Percentiles rank a stretch among this genome's conserved stretches.
phyloP scores from a whole-genome alignment of 1,284 basidiomycete genomes.

The Bondarzewia mesenterica region DNA sequence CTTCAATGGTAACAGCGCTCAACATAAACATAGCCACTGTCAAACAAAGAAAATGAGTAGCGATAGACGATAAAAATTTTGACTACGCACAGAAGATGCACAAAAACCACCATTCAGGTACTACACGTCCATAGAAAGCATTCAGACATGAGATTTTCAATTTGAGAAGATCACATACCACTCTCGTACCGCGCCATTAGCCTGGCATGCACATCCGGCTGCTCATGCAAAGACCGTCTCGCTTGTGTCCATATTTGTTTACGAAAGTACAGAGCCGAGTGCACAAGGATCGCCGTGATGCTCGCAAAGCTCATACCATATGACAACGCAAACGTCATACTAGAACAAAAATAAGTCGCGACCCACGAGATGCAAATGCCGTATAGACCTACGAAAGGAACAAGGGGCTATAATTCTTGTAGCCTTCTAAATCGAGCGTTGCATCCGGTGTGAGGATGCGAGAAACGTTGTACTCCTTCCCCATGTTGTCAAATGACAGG shows the following conservation, averaged over 20 bases:
- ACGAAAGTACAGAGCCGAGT: conserved; percentile 75
- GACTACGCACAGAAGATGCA: conserved; percentile 22
- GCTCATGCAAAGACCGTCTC: conserved; percentile 53
- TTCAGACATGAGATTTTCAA: neutral
- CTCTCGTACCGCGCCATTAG: conserved; percentile 76
- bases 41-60: neutral
- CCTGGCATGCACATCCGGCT: conserved; percentile 78
- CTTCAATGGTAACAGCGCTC: conserved; percentile 58
- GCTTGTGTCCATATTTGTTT: conserved; percentile 61
- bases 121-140: conserved; percentile 6
- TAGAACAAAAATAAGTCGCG: conserved; percentile 6
- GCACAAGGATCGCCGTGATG: conserved; percentile 61
- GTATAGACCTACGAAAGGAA: conserved; percentile 50
- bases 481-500: conserved; percentile 55
- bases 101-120: conserved; percentile 29
- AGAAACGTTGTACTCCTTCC: conserved; percentile 58
- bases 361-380: neutral
- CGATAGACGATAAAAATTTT: neutral
- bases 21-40: conserved; percentile 43
- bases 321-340: conserved; percentile 43
- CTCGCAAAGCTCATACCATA: conserved; percentile 52
- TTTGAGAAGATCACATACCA: conserved; percentile 11
- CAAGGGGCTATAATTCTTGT: conserved; percentile 75
- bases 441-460: conserved; percentile 52
- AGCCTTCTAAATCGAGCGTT: conserved; percentile 57